Conservation (phyloP, 2,329 filamentous ascomycete species). For the Hymenoscyphus repandus region DNA sequence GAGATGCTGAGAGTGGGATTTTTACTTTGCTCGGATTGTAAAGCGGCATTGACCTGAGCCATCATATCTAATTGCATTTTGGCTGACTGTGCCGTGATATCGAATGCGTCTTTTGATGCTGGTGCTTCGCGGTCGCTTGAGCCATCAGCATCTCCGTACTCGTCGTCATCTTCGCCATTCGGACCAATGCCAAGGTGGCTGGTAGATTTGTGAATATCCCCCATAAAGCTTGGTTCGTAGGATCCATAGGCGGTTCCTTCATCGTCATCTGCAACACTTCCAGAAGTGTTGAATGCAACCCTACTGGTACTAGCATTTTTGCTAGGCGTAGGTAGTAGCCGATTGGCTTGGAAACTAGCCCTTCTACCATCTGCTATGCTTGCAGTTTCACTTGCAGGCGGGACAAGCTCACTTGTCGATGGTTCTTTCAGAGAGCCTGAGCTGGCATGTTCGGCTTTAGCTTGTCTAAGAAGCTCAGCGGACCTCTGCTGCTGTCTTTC, state of each 20-base stretch:
- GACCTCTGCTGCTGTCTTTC: constrained; percentile 69
- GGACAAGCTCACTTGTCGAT: constrained; percentile 16
- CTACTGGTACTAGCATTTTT: constrained; percentile 20
- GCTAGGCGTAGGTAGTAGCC: constrained; percentile 21
- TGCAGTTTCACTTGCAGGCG: constrained; percentile 17
- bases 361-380: constrained; percentile 35
- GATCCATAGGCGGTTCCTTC: constrained; percentile 46
- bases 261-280: constrained; percentile 45
- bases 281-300: constrained; percentile 29
- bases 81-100: constrained; percentile 93
- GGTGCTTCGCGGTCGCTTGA: constrained; percentile 72
- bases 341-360: constrained; percentile 38
- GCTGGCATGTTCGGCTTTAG: constrained; percentile 68
- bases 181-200: constrained; percentile 19
- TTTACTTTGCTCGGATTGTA: constrained; percentile 64
- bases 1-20: constrained; percentile 70
- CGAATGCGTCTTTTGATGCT: constrained; percentile 86
- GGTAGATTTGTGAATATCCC: constrained; percentile 28
- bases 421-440: constrained; percentile 20
- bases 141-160: constrained; percentile 76
- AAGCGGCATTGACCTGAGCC: constrained; percentile 75
- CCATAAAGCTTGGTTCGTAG: constrained; percentile 50
- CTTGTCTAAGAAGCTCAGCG: constrained; percentile 70
- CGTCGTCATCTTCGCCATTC: constrained; percentile 52
- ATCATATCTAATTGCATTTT: constrained; percentile 89